Percentiles rank a stretch among this genome's conserved stretches.
phyloP scores from a whole-genome alignment of 2,329 filamentous ascomycete species.

The Calonectria pseudoturangicola region DNA sequence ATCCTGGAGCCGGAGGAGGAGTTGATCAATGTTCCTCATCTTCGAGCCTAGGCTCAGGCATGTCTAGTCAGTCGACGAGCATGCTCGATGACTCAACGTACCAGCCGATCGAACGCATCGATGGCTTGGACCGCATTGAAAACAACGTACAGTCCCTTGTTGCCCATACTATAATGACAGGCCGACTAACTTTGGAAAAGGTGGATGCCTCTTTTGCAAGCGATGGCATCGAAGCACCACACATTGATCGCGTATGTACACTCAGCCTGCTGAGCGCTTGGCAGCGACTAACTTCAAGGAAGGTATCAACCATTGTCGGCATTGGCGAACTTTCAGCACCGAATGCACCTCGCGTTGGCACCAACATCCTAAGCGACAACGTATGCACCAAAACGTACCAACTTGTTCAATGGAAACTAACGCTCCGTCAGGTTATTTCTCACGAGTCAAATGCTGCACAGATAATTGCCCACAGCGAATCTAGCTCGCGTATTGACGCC shows the following conservation, averaged over 20 bases:
- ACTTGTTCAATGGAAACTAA: background rate
- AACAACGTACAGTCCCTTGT: constrained; percentile 46
- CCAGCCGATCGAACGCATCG: constrained; percentile 12
- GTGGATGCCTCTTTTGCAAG: constrained; percentile 39
- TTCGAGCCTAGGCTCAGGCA: constrained; percentile 34
- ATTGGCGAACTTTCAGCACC: constrained; percentile 1
- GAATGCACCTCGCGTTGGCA: constrained; percentile 15
- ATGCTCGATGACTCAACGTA: constrained; percentile 13
- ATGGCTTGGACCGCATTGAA: constrained; percentile 25
- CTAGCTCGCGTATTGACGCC: no score
- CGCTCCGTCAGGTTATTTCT: background rate
- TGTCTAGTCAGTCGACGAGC: constrained; percentile 20
- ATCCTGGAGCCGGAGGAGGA: constrained; percentile 46
- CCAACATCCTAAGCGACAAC: constrained; percentile 5
- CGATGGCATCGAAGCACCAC: constrained; percentile 28
- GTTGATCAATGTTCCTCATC: constrained; percentile 33
- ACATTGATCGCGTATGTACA: background rate
- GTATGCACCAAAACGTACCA: constrained; percentile 8
- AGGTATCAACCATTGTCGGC: constrained; percentile 40
- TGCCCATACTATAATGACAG: background rate
- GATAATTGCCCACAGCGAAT: background rate
- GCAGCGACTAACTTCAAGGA: constrained; percentile 43
- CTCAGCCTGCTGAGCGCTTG: no score
- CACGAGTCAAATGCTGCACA: background rate
- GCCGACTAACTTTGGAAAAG: constrained; percentile 53